Conservation (phyloP, 805 yeast genomes). For the Danielozyma ontarioensis region DNA sequence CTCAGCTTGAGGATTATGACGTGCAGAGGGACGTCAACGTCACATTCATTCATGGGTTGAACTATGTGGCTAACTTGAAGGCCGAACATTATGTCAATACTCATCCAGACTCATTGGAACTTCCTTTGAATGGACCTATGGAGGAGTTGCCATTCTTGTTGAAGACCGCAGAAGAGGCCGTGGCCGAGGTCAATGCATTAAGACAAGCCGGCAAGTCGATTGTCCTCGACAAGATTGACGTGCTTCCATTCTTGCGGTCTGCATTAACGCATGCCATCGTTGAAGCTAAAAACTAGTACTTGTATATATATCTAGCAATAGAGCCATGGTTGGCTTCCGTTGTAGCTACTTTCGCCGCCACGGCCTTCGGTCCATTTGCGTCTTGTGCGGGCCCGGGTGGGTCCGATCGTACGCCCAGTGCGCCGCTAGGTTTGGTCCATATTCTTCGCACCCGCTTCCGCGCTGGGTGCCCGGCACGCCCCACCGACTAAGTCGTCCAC, state of each 20-base stretch:
- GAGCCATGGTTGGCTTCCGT: too few species aligned
- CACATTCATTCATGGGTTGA: slow-evolving; percentile 58
- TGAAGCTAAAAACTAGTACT: background rate
- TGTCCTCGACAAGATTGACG: slow-evolving; percentile 33
- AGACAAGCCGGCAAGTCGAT: slow-evolving; percentile 34
- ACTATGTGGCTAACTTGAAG: slow-evolving; percentile 65
- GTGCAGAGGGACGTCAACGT: slow-evolving; percentile 49
- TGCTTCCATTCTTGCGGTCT: slow-evolving; percentile 31
- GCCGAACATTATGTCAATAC: slow-evolving; percentile 31
- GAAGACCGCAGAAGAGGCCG: slow-evolving; percentile 31
- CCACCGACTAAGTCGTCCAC: slow-evolving; percentile 1
- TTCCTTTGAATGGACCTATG: slow-evolving; percentile 35
- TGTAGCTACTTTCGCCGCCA: too few species aligned
- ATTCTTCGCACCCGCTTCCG: background rate
- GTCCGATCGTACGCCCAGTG: background rate
- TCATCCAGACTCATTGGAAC: slow-evolving; percentile 15
- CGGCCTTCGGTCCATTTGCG: background rate
- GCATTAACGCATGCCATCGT: slow-evolving; percentile 19
- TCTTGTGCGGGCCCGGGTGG: background rate
- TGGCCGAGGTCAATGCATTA: slow-evolving; percentile 43
- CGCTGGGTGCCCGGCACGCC: background rate
- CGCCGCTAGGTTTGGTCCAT: background rate
- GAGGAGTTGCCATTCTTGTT: slow-evolving; percentile 40
- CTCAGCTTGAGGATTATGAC: slow-evolving; percentile 52
- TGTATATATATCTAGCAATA: background rate